A percentile compares a stretch with the other conserved stretches of the same genome.
Conservation (phyloP, 768 basidiomycete species). For the Pisolithus tinctorius region DNA sequence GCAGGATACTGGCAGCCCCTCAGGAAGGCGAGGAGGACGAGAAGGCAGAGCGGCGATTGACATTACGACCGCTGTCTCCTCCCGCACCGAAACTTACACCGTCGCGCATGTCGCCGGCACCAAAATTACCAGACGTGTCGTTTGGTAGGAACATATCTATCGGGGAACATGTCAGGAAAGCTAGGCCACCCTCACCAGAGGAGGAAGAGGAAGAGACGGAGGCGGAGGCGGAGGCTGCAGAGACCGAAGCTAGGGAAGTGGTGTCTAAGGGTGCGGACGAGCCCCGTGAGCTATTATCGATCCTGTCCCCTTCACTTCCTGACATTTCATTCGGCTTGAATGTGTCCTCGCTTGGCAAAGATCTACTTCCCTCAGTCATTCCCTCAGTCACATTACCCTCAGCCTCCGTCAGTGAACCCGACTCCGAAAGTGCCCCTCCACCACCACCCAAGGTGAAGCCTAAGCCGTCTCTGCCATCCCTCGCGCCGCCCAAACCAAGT, state of each 20-base stretch:
- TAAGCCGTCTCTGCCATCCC: slow-evolving; percentile 6
- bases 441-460: slow-evolving; percentile 18
- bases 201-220: slow-evolving; percentile 8
- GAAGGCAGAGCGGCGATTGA: slow-evolving; percentile 12
- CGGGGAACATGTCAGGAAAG: slow-evolving; percentile 6
- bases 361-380: slow-evolving; percentile 3
- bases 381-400: background rate
- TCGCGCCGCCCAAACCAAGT: slow-evolving; percentile 13
- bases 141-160: slow-evolving; percentile 16
- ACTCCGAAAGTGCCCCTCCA: slow-evolving; percentile 14
- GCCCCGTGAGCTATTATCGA: background rate
- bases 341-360: slow-evolving; percentile 9
- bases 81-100: background rate
- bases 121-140: slow-evolving; percentile 12
- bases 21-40: slow-evolving; percentile 1
- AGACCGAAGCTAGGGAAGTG: background rate
- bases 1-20: slow-evolving; percentile 3
- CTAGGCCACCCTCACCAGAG: slow-evolving; percentile 7
- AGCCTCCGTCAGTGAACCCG: background rate
- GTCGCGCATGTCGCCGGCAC: slow-evolving; percentile 3
- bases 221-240: background rate
- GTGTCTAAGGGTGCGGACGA: background rate
- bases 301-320: slow-evolving; percentile 4
- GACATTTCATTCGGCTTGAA: slow-evolving; percentile 9
- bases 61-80: slow-evolving; percentile 11